A percentile compares a stretch with the other conserved stretches of the same genome.
Conservation (phyloP, 768 basidiomycete genomes). For the Xerocomellus amylosporus region DNA sequence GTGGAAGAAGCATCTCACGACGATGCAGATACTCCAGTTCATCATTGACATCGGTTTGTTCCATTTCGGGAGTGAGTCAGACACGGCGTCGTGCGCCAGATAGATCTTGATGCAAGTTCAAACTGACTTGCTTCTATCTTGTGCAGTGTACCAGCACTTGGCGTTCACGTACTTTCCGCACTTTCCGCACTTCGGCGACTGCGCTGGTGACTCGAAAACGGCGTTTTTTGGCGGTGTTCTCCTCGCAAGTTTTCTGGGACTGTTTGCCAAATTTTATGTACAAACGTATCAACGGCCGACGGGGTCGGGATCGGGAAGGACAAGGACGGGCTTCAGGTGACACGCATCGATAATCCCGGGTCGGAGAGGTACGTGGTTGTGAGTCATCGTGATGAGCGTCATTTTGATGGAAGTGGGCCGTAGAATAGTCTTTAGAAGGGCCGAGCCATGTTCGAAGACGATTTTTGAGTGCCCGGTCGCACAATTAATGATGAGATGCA, state of each 20-base stretch:
- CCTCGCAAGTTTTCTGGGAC: conserved; percentile 20
- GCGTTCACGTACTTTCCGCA: conserved; percentile 25
- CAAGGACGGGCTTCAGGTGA: neutral
- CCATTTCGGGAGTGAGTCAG: conserved; percentile 23
- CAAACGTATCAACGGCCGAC: conserved; percentile 17
- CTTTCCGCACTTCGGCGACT: conserved; percentile 27
- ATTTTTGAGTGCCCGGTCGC: neutral
- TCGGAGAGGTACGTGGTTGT: conserved; percentile 1
- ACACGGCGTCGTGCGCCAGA: neutral
- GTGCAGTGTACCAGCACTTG: conserved; percentile 26
- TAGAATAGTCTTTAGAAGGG: neutral
- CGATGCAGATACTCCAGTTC: conserved; percentile 29
- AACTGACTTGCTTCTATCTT: neutral
- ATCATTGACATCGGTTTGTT: conserved; percentile 21
- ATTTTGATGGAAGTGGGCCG: neutral
- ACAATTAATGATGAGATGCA: neutral
- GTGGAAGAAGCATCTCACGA: conserved; percentile 30
- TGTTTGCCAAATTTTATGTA: conserved; percentile 27
- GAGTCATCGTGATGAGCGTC: neutral
- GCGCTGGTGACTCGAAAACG: conserved; percentile 18
- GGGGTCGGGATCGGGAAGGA: neutral
- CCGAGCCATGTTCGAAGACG: neutral
- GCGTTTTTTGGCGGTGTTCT: conserved; percentile 18
- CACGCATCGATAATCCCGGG: neutral
- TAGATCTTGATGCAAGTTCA: neutral